Evolutionary conservation across 495 filamentous ascomycete species (phyloP).

Genomic region (Glonium stellatum): DNA sequence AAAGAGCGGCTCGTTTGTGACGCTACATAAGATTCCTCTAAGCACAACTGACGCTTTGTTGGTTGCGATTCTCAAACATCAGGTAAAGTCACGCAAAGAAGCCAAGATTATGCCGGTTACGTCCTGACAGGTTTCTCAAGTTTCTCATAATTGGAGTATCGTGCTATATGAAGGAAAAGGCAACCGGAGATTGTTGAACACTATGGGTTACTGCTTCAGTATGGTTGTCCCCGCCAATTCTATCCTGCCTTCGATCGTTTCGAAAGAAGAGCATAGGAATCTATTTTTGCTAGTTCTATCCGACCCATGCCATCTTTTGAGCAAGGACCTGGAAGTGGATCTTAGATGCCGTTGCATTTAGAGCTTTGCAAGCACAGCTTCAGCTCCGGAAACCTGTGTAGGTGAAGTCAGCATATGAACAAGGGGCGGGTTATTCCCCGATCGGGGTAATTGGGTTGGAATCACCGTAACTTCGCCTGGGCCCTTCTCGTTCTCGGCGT

Average conservation of each 20-base stretch:
- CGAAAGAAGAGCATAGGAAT: background rate
- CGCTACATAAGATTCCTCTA: constrained; percentile 28
- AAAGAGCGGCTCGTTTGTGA: constrained; percentile 68
- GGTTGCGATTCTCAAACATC: no score
- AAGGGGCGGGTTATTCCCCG: background rate
- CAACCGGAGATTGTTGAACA: no score
- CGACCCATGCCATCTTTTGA: background rate
- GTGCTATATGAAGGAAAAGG: no score
- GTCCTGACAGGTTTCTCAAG: no score
- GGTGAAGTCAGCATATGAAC: background rate
- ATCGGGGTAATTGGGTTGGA: constrained; percentile 30
- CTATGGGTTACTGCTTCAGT: no score
- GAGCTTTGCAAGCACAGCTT: constrained; percentile 34
- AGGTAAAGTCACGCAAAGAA: no score
- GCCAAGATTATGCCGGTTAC: no score
- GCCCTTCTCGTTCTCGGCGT: constrained; percentile 70
- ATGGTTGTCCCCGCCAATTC: background rate
- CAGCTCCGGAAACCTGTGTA: constrained; percentile 59
- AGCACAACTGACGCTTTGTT: background rate
- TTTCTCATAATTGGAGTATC: no score
- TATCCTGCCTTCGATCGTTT: background rate
- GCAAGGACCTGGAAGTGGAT: background rate
- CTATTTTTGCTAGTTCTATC: background rate
- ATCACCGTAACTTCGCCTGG: constrained; percentile 59
- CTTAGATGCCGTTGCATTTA: background rate